These are phyloP conservation scores for Hypoxylon sp. DNA, from an alignment of 2,329 filamentous ascomycete species.

Conservation along the genomic window DNA sequence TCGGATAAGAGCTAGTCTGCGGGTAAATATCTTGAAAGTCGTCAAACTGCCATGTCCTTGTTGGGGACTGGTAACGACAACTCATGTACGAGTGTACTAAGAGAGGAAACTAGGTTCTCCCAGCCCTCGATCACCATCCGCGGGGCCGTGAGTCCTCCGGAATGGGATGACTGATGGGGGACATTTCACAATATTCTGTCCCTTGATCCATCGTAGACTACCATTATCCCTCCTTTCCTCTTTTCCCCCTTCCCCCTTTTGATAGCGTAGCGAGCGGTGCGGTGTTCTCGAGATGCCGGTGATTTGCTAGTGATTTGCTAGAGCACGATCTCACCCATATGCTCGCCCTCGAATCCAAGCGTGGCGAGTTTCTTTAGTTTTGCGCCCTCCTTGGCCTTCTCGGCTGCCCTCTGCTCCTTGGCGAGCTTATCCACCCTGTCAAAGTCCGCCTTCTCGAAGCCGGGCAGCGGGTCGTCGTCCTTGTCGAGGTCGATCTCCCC, in stretches of 20 bases:
- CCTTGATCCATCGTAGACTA: slow-evolving; percentile 27
- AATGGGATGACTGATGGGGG: slow-evolving; percentile 31
- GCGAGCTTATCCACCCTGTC: slow-evolving; percentile 76
- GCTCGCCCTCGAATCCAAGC: slow-evolving; percentile 89
- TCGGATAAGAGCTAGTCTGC: too few relatives aligned
- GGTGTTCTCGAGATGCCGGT: neutral
- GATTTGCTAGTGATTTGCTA: slow-evolving; percentile 30
- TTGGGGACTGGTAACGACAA: neutral
- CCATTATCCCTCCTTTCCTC: slow-evolving; percentile 6
- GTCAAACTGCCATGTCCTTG: neutral
- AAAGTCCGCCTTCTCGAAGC: slow-evolving; percentile 70
- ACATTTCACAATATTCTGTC: slow-evolving; percentile 74
- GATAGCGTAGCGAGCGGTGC: neutral
- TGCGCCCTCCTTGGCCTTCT: slow-evolving; percentile 77
- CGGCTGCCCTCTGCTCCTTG: slow-evolving; percentile 72
- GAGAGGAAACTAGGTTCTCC: slow-evolving; percentile 5
- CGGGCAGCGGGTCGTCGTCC: slow-evolving; percentile 83
- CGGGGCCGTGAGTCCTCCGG: slow-evolving; percentile 4
- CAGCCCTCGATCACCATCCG: neutral
- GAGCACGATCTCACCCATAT: slow-evolving; percentile 75
- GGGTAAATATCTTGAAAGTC: neutral
- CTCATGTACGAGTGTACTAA: neutral
- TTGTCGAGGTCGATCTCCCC: slow-evolving; percentile 97
- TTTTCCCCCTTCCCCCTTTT: too few relatives aligned
- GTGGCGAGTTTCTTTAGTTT: slow-evolving; percentile 74